phyloP scores from a whole-genome alignment of 2,329 filamentous ascomycete genomes.

The Claviceps sp. region DNA sequence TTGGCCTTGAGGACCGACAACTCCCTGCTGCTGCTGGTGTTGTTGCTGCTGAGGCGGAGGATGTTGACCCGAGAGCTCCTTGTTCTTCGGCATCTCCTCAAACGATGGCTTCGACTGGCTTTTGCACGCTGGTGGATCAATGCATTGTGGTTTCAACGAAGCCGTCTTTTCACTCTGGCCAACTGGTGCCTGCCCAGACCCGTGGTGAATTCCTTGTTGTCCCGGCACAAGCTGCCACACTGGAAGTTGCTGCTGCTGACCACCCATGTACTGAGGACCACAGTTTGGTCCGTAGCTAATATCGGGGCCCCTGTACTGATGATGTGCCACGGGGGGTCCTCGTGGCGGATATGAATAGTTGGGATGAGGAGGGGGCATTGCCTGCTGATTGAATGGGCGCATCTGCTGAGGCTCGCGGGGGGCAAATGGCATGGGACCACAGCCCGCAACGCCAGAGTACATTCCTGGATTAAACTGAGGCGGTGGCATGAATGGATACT shows the following conservation, averaged over 20 bases:
- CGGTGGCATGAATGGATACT: neutral
- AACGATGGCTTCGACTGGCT: conserved; percentile 17
- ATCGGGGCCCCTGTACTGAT: neutral
- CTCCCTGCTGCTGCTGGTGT: neutral
- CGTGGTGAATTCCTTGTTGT: conserved; percentile 1
- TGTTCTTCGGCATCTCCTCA: conserved; percentile 13
- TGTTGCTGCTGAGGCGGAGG: neutral
- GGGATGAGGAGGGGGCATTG: neutral
- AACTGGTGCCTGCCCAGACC: neutral
- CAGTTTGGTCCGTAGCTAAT: neutral
- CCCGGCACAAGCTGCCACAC: neutral
- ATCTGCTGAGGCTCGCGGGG: conserved; percentile 1
- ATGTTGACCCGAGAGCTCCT: neutral
- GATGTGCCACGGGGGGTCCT: neutral
- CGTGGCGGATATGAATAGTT: neutral
- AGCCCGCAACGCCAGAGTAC: neutral
- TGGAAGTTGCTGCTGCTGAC: neutral
- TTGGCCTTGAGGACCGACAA: conserved; percentile 5
- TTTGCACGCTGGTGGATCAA: conserved; percentile 3
- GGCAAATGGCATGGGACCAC: neutral
- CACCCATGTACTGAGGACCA: neutral
- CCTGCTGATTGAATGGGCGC: neutral
- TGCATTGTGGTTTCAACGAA: neutral
- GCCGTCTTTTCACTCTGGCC: neutral
- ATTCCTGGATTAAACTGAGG: neutral